Evolutionary conservation across 192 early-diverging fungal species (phyloP), one percentile per base, ranked within the genome.

Genomic region (Podila epigama): DNA sequence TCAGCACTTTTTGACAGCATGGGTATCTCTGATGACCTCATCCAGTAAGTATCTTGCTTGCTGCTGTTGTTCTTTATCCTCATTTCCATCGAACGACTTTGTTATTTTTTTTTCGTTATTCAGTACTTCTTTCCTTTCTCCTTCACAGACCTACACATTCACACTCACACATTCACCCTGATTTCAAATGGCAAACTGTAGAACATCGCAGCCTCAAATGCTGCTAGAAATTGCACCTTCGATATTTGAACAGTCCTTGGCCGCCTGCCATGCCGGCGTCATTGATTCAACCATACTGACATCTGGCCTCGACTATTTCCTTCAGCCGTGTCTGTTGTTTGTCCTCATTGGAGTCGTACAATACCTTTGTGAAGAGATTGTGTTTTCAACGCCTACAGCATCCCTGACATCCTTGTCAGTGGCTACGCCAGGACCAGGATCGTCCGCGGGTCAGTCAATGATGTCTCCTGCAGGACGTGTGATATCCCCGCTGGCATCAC

Each of bases 1-100:
- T 41, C 60, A 18, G 73, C 73, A 20, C 50, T 77, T 0, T 77
- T 77, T 42, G 73, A 77, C 40, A 77, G 73, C 40, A 77, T 68
- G 66, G 73, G 73, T 20, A 77, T 77, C 28, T 77, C 73, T 4
- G 73, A 77, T n/a, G 73, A 68, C 22, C n/a, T 77, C 34, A 77
- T 77, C 51, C 73, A 77, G 73, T 77, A 68, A 15, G 73, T 59
- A 16, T n/a, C n/a, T n/a, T n/a, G n/a, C n/a, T n/a, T n/a, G n/a
- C n/a, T n/a, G n/a, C n/a, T n/a, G n/a, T n/a, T n/a, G n/a, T n/a
- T n/a, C n/a, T n/a, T n/a, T 16, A 32, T 18, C 27, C 39, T 15
- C 31, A 35, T n/a, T n/a, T n/a, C n/a, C n/a, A n/a, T n/a, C n/a
- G n/a, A n/a, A n/a, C n/a, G n/a, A n/a, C n/a, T n/a, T n/a, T n/a